Conservation (phyloP, 805 yeast species). For the Teunomyces pallodes region DNA sequence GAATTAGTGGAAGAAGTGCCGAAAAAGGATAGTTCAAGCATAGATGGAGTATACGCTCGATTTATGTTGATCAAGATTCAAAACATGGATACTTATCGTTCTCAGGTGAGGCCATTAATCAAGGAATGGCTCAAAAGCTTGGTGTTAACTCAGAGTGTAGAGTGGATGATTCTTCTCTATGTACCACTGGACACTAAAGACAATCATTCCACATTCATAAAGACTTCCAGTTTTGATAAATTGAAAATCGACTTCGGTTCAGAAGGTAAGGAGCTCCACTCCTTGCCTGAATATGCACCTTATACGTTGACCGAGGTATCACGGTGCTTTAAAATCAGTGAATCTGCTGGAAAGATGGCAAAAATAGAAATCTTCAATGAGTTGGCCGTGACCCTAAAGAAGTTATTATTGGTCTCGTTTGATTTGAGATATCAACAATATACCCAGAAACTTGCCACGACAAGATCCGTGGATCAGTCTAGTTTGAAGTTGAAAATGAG, state of each 20-base stretch:
- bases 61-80: conserved; percentile 68
- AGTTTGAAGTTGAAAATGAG: conserved; percentile 46
- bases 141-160: conserved; percentile 42
- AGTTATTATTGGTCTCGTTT: conserved; percentile 53
- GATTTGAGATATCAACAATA: conserved; percentile 20
- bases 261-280: conserved; percentile 34
- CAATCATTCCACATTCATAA: conserved; percentile 36
- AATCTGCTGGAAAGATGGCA: conserved; percentile 33
- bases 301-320: conserved; percentile 17
- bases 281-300: conserved; percentile 1
- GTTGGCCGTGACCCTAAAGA: conserved; percentile 44
- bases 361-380: conserved; percentile 52
- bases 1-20: conserved; percentile 59
- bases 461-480: background rate
- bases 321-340: conserved; percentile 41
- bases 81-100: conserved; percentile 69
- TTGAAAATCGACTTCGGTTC: conserved; percentile 49
- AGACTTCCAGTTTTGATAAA: conserved; percentile 52
- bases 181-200: conserved; percentile 39
- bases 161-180: conserved; percentile 60
- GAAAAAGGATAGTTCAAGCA: conserved; percentile 12
- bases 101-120: conserved; percentile 78
- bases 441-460: conserved; percentile 7
- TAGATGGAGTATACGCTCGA: conserved; percentile 48
- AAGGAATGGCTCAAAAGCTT: conserved; percentile 68